These are phyloP conservation scores for Metschnikowia koreensis DNA, from an alignment of 805 yeast genomes.

Conservation along the genomic window DNA sequence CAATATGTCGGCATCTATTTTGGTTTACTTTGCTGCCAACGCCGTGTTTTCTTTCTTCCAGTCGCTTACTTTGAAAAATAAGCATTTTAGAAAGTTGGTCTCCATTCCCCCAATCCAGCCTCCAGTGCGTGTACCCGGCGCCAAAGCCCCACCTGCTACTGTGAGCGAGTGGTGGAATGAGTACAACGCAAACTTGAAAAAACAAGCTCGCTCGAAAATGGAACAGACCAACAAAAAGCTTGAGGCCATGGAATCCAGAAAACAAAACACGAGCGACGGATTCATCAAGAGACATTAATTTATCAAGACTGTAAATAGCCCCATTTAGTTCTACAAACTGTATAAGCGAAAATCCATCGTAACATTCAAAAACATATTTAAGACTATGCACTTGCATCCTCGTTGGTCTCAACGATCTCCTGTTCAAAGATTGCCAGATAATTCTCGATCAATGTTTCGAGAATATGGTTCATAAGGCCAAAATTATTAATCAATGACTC, in stretches of 20 bases:
- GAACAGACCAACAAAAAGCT: slow-evolving; percentile 35
- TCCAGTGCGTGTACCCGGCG: slow-evolving; percentile 40
- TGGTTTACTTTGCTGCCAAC: slow-evolving; percentile 81
- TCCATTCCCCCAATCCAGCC: slow-evolving; percentile 63
- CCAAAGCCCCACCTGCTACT: slow-evolving; percentile 30
- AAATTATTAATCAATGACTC: slow-evolving; percentile 47
- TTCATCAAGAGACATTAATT: slow-evolving; percentile 40
- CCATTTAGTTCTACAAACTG: background rate
- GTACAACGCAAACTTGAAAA: slow-evolving; percentile 29
- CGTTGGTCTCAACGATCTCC: background rate
- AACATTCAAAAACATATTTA: background rate
- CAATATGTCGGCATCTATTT: slow-evolving; percentile 80
- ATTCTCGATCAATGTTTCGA: slow-evolving; percentile 49
- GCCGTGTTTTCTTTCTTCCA: slow-evolving; percentile 74
- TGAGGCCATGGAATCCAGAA: slow-evolving; percentile 38
- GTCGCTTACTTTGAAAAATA: slow-evolving; percentile 60
- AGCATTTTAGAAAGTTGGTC: slow-evolving; percentile 53
- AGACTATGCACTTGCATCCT: background rate
- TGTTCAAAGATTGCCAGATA: slow-evolving; percentile 28
- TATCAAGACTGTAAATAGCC: slow-evolving; percentile 3
- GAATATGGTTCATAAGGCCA: slow-evolving; percentile 53
- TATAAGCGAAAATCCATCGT: background rate
- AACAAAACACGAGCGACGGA: slow-evolving; percentile 27
- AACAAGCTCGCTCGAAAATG: slow-evolving; percentile 34
- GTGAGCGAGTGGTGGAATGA: slow-evolving; percentile 39